These are phyloP conservation scores for Sutorius australiensis DNA, from an alignment of 768 basidiomycete species.

Conservation along the genomic window DNA sequence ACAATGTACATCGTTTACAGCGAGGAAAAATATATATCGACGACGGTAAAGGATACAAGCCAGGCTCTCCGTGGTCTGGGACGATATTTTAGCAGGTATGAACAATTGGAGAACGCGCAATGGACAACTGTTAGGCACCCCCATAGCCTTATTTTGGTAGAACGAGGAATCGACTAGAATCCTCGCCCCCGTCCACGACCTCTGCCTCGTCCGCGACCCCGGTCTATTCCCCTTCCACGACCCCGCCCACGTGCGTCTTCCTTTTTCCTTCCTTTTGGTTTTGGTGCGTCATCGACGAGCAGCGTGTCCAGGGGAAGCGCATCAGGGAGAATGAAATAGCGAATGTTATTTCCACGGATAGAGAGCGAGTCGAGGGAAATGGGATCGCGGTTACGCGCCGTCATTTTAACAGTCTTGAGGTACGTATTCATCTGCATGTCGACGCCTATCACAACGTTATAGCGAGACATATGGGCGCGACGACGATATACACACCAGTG, in stretches of 20 bases:
- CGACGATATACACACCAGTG: constrained; percentile 59
- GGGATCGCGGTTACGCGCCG: constrained; percentile 86
- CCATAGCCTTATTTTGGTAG: constrained; percentile 5
- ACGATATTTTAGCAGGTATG: constrained; percentile 25
- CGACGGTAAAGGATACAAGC: constrained; percentile 19
- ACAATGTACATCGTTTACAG: not conserved
- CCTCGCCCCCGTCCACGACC: constrained; percentile 51
- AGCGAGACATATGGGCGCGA: not conserved
- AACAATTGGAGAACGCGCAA: constrained; percentile 13
- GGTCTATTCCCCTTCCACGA: constrained; percentile 48
- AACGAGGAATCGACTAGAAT: constrained; percentile 16
- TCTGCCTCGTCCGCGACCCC: constrained; percentile 54
- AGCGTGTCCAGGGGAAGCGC: constrained; percentile 94
- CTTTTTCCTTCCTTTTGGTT: constrained; percentile 91
- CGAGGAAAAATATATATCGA: constrained; percentile 2
- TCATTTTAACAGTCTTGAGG: constrained; percentile 96
- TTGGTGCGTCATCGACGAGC: constrained; percentile 95
- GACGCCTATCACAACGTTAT: constrained; percentile 58
- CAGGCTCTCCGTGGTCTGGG: constrained; percentile 14
- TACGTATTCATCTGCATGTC: constrained; percentile 99
- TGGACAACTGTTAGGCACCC: not conserved
- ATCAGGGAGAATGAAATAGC: constrained; percentile 97
- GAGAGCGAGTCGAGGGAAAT: constrained; percentile 84
- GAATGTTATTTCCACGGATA: constrained; percentile 94
- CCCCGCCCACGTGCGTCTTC: constrained; percentile 68